Percentiles rank a stretch among this genome's conserved stretches.
Evolutionary conservation across 2,329 filamentous ascomycete species (phyloP).

Genomic region (Claviceps pazoutovae): DNA sequence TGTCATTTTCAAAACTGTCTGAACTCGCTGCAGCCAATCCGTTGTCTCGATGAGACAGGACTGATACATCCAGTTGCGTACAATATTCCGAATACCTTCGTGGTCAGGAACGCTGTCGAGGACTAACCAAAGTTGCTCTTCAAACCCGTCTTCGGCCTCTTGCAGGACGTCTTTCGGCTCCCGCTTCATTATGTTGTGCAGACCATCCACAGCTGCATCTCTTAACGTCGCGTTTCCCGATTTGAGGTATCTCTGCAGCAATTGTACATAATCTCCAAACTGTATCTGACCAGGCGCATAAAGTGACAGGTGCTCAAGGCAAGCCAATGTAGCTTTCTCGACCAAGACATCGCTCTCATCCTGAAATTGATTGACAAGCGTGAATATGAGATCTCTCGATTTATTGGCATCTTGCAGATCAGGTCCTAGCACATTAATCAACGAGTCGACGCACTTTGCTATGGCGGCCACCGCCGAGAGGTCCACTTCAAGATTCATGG

Average conservation of each 20-base stretch:
- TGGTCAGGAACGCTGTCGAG: constrained; percentile 67
- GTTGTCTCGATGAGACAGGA: constrained; percentile 68
- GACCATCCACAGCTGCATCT: constrained; percentile 70
- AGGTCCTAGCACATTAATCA: constrained; percentile 90
- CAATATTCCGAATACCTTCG: constrained; percentile 69
- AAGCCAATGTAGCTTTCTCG: constrained; percentile 64
- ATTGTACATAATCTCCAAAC: constrained; percentile 68
- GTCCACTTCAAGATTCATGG: constrained; percentile 82
- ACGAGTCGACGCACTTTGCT: constrained; percentile 79
- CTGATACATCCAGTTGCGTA: constrained; percentile 87
- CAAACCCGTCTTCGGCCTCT: constrained; percentile 63
- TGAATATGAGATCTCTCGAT: constrained; percentile 83
- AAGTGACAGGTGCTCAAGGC: constrained; percentile 79
- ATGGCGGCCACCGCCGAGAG: constrained; percentile 71
- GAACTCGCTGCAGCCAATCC: constrained; percentile 79
- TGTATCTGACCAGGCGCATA: constrained; percentile 84
- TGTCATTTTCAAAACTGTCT: constrained; percentile 79
- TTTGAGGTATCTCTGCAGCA: constrained; percentile 64
- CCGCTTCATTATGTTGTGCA: constrained; percentile 91
- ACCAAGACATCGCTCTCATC: constrained; percentile 58
- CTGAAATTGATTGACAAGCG: constrained; percentile 70
- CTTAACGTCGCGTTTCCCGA: constrained; percentile 56
- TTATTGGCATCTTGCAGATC: constrained; percentile 88
- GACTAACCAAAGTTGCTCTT: constrained; percentile 83
- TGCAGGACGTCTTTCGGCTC: constrained; percentile 71